Evolutionary conservation across 345 rosid genomes (phyloP).

Genomic region (Anacardium occidentale): DNA sequence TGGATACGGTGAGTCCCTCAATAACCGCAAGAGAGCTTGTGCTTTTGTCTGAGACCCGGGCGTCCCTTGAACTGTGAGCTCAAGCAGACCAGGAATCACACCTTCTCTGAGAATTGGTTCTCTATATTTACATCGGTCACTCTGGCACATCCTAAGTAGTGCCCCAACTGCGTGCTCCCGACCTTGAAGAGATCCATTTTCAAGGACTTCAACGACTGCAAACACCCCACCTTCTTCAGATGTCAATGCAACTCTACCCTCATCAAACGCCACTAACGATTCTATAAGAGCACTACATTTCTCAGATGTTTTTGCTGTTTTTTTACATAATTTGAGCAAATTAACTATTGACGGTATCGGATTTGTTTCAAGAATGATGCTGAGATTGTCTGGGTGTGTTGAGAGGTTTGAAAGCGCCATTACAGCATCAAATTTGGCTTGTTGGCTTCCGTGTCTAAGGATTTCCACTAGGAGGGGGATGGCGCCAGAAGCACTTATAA

Average conservation of each 20-base stretch:
- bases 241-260: slow-evolving; percentile 58
- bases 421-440: slow-evolving; percentile 68
- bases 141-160: slow-evolving; percentile 72
- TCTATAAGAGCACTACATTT: slow-evolving; percentile 81
- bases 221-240: slow-evolving; percentile 82
- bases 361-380: slow-evolving; percentile 46
- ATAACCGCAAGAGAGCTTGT: slow-evolving; percentile 59
- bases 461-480: slow-evolving; percentile 78
- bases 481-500: slow-evolving; percentile 70
- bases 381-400: slow-evolving; percentile 50
- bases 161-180: slow-evolving; percentile 90
- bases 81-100: slow-evolving; percentile 93
- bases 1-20: slow-evolving; percentile 68
- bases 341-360: slow-evolving; percentile 59
- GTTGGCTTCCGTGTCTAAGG: slow-evolving; percentile 65
- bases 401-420: slow-evolving; percentile 92
- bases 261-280: slow-evolving; percentile 71
- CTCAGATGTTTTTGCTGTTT: slow-evolving; percentile 81
- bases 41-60: slow-evolving; percentile 78
- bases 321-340: slow-evolving; percentile 68
- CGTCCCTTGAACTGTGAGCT: slow-evolving; percentile 95
- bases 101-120: slow-evolving; percentile 94
- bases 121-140: slow-evolving; percentile 80
- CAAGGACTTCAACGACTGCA: slow-evolving; percentile 81
- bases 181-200: slow-evolving; percentile 76